These are phyloP conservation scores for Xerocomus nothofagi DNA, from an alignment of 1,284 basidiomycete species.

Conservation along the genomic window DNA sequence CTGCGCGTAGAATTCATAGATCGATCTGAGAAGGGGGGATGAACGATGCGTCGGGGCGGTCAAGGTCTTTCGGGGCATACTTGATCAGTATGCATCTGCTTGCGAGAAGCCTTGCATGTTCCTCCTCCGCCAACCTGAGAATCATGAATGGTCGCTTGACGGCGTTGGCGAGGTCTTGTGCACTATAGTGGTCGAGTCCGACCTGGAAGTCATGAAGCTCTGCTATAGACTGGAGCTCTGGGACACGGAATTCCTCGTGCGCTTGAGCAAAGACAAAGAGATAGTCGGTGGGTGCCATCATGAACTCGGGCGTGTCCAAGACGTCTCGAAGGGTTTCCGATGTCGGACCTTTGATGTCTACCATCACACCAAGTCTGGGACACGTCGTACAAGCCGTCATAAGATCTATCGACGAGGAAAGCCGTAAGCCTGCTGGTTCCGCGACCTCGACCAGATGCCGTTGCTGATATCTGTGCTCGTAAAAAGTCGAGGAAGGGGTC, in stretches of 20 bases:
- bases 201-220: slow-evolving; percentile 64
- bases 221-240: slow-evolving; percentile 73
- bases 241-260: slow-evolving; percentile 79
- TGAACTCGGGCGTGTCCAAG: no score
- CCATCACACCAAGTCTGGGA: slow-evolving; percentile 17
- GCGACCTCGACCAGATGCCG: background rate
- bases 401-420: slow-evolving; percentile 31
- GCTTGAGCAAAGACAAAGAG: slow-evolving; percentile 78
- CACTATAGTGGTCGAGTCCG: slow-evolving; percentile 36
- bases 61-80: slow-evolving; percentile 40
- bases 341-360: slow-evolving; percentile 17
- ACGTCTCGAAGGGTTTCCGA: background rate
- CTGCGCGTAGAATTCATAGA: slow-evolving; percentile 75
- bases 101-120: slow-evolving; percentile 74
- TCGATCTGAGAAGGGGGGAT: slow-evolving; percentile 49
- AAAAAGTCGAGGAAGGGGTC: slow-evolving; percentile 55
- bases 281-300: slow-evolving; percentile 45
- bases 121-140: slow-evolving; percentile 67
- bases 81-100: slow-evolving; percentile 83
- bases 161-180: slow-evolving; percentile 41
- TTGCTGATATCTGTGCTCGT: slow-evolving; percentile 10
- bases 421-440: slow-evolving; percentile 19
- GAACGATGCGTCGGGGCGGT: slow-evolving; percentile 1
- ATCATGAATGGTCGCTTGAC: slow-evolving; percentile 75
- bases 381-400: slow-evolving; percentile 33